A percentile compares a stretch with the other conserved stretches of the same genome.
These are phyloP conservation scores for Clausena lansium DNA, from an alignment of 345 rosid species.

Conservation along the genomic window DNA sequence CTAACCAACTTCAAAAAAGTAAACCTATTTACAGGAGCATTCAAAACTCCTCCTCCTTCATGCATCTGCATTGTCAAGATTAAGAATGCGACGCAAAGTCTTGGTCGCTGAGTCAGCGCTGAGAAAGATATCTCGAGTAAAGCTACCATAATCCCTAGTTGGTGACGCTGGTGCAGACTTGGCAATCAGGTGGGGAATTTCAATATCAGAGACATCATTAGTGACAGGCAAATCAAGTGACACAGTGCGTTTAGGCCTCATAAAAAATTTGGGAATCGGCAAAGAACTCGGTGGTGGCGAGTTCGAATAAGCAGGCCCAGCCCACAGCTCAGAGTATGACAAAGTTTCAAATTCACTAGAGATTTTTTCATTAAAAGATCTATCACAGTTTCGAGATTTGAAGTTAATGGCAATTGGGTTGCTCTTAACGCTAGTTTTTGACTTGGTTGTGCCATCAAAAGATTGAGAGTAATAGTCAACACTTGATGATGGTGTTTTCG, in stretches of 20 bases:
- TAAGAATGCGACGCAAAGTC: conserved; percentile 92
- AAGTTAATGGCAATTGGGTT: conserved; percentile 53
- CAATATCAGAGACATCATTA: conserved; percentile 25
- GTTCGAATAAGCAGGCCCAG: conserved; percentile 96
- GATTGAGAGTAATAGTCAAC: conserved; percentile 11
- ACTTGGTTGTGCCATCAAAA: conserved; percentile 12
- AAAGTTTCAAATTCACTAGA: conserved; percentile 33
- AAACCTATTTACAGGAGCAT: conserved; percentile 47
- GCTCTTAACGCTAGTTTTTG: conserved; percentile 29
- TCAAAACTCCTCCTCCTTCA: conserved; percentile 40
- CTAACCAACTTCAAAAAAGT: conserved; percentile 32
- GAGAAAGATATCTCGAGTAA: conserved; percentile 41
- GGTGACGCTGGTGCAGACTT: conserved; percentile 95
- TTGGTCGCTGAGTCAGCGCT: conserved; percentile 75
- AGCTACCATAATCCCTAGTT: conserved; percentile 44
- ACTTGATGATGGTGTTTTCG: conserved; percentile 29
- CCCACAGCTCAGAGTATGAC: conserved; percentile 81
- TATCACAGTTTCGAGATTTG: conserved; percentile 23
- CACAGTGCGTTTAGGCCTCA: conserved; percentile 52
- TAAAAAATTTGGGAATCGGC: conserved; percentile 88
- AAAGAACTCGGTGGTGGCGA: conserved; percentile 93
- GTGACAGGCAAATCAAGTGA: conserved; percentile 59
- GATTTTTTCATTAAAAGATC: conserved; percentile 32
- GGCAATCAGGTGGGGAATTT: conserved; percentile 42
- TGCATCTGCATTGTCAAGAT: conserved; percentile 64